Percentiles rank a stretch among this genome's conserved stretches.
Evolutionary conservation across 148 eudicot species (phyloP).

Genomic region (Nepenthes mirabilis): DNA sequence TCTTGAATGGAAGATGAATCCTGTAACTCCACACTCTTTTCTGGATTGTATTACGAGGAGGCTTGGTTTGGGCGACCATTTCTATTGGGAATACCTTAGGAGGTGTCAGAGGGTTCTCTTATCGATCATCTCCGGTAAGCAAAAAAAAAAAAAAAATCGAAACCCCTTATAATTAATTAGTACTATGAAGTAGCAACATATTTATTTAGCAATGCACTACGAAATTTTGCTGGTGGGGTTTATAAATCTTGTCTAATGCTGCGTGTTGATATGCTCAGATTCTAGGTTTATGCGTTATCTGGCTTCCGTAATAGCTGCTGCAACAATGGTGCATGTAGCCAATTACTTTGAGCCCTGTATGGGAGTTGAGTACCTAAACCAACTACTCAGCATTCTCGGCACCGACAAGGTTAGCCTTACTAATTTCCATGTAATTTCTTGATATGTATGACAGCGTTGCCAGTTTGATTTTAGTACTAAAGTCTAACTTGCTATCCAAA

Average conservation of each 20-base stretch:
- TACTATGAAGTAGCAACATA: not conserved
- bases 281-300: slow-evolving; percentile 38
- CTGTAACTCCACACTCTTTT: slow-evolving; percentile 63
- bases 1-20: slow-evolving; percentile 65
- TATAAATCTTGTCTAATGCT: not conserved
- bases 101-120: slow-evolving; percentile 40
- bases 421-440: not conserved
- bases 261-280: slow-evolving; percentile 22
- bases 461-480: not conserved
- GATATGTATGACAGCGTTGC: not conserved
- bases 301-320: slow-evolving; percentile 60
- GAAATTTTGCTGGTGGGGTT: not conserved
- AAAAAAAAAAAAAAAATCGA: no score
- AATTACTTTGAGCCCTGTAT: slow-evolving; percentile 32
- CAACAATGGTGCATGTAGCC: slow-evolving; percentile 49
- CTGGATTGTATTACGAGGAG: slow-evolving; percentile 48
- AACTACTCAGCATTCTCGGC: slow-evolving; percentile 35
- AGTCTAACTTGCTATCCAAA: not conserved
- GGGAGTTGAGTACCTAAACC: slow-evolving; percentile 31
- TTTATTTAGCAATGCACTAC: not conserved
- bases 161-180: not conserved
- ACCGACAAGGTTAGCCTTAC: slow-evolving; percentile 31
- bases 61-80: slow-evolving; percentile 26
- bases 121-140: slow-evolving; percentile 39
- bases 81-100: slow-evolving; percentile 31